These are phyloP conservation scores for Bothriochloa decipiens DNA, from an alignment of 176 grass and related monocot species.

Conservation along the genomic window DNA sequence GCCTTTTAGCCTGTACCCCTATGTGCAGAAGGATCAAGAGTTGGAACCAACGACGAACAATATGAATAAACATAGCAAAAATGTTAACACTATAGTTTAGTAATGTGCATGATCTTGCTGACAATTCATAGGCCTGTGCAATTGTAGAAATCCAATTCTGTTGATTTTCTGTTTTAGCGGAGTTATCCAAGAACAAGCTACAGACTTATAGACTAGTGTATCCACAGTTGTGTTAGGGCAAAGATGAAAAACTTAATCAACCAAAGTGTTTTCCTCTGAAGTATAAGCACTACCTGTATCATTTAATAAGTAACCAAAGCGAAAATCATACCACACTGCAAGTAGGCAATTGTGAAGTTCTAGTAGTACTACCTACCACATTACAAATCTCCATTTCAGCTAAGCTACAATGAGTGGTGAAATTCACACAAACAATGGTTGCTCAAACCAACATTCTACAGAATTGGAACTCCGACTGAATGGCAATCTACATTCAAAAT, in stretches of 20 bases:
- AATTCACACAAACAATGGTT: not conserved
- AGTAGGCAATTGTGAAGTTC: not conserved
- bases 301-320: not conserved
- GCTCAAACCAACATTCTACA: not conserved
- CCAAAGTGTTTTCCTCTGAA: not conserved
- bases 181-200: constrained; percentile 13
- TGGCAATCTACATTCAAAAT: not conserved
- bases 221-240: not conserved
- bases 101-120: not conserved
- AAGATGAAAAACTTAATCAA: not conserved
- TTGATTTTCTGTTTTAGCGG: not conserved
- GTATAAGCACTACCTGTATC: not conserved
- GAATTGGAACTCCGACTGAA: not conserved
- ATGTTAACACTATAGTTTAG: not conserved
- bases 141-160: not conserved
- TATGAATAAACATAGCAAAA: not conserved
- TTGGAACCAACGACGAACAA: not conserved
- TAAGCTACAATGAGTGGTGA: not conserved
- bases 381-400: not conserved
- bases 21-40: constrained; percentile 20
- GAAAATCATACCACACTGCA: not conserved
- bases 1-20: not conserved
- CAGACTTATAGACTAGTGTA: constrained; percentile 10
- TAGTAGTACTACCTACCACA: not conserved
- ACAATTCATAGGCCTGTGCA: not conserved